These are phyloP conservation scores for Conringia planisiliqua DNA, from an alignment of 345 rosid species.

Conservation along the genomic window DNA sequence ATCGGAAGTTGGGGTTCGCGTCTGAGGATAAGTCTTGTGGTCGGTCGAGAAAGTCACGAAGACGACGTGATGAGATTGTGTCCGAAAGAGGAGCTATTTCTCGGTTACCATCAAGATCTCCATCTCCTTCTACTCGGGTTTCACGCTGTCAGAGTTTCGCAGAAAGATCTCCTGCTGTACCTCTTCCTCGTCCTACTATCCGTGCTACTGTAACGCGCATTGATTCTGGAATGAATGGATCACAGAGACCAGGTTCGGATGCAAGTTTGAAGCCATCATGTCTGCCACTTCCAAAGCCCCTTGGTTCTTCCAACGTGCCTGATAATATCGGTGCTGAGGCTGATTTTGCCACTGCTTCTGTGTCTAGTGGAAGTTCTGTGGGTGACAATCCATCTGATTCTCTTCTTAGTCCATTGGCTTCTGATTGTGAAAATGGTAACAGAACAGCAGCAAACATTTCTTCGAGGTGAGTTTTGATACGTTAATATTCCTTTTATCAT, in stretches of 20 bases:
- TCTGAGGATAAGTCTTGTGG: constrained; percentile 51
- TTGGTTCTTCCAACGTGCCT: constrained; percentile 40
- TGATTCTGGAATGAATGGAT: constrained; percentile 49
- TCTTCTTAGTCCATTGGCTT: constrained; percentile 63
- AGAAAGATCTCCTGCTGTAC: constrained; percentile 68
- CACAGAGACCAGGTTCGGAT: constrained; percentile 48
- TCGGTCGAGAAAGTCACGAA: constrained; percentile 47
- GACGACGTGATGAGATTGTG: constrained; percentile 47
- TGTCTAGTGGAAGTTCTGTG: constrained; percentile 61
- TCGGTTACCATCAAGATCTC: constrained; percentile 63
- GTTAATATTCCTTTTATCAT: neutral
- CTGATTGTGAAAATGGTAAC: constrained; percentile 66
- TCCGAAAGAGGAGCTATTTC: constrained; percentile 67
- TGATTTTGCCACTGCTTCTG: constrained; percentile 64
- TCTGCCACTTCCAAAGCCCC: constrained; percentile 70
- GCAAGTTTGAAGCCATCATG: constrained; percentile 41
- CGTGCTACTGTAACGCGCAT: constrained; percentile 38
- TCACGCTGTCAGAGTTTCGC: constrained; percentile 81
- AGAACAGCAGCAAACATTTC: constrained; percentile 55
- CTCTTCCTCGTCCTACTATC: constrained; percentile 74
- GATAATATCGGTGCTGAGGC: constrained; percentile 47
- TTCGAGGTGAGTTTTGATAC: constrained; percentile 48
- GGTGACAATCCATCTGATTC: constrained; percentile 65
- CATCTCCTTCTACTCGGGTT: constrained; percentile 69
- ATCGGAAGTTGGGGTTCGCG: constrained; percentile 54